Evolutionary conservation across 2,329 filamentous ascomycete species (phyloP).

Genomic region (Hypoxylon sp.): DNA sequence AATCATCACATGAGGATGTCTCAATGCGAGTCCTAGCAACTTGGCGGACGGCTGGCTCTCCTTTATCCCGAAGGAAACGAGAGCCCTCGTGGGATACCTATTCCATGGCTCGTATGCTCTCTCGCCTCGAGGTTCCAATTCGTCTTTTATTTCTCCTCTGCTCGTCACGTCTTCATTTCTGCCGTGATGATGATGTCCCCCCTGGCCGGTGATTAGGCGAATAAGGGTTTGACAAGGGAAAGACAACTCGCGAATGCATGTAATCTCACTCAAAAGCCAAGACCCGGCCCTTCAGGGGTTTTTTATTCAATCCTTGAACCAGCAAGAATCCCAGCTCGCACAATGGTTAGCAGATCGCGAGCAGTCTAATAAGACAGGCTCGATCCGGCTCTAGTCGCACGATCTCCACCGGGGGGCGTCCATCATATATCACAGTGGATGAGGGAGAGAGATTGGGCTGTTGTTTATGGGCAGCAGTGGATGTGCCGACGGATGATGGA

Average conservation of each 20-base stretch:
- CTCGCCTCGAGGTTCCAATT: conserved; percentile 30
- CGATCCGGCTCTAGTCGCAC: conserved; percentile 25
- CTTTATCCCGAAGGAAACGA: conserved; percentile 33
- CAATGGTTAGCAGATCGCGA: conserved; percentile 31
- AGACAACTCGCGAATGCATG: conserved; percentile 28
- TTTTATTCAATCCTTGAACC: conserved; percentile 19
- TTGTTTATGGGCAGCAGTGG: conserved; percentile 11
- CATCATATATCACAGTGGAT: conserved; percentile 22
- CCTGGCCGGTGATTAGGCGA: conserved; percentile 28
- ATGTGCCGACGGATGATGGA: conserved; percentile 30
- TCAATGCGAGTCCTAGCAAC: conserved; percentile 32
- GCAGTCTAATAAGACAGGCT: conserved; percentile 15
- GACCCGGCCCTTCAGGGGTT: conserved; percentile 1
- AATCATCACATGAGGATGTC: conserved; percentile 38
- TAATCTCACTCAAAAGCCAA: conserved; percentile 31
- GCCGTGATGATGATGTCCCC: conserved; percentile 19
- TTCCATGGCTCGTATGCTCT: conserved; percentile 20
- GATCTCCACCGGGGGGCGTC: conserved; percentile 14
- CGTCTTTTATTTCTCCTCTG: too few relatives aligned
- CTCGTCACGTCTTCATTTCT: conserved; percentile 24
- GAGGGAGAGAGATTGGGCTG: conserved; percentile 7
- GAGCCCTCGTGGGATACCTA: conserved; percentile 29
- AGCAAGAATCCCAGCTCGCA: conserved; percentile 14
- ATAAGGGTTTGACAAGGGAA: conserved; percentile 32
- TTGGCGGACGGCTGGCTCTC: conserved; percentile 35